phyloP scores from a whole-genome alignment of 83 land plant species.

The Thuja plicata region DNA sequence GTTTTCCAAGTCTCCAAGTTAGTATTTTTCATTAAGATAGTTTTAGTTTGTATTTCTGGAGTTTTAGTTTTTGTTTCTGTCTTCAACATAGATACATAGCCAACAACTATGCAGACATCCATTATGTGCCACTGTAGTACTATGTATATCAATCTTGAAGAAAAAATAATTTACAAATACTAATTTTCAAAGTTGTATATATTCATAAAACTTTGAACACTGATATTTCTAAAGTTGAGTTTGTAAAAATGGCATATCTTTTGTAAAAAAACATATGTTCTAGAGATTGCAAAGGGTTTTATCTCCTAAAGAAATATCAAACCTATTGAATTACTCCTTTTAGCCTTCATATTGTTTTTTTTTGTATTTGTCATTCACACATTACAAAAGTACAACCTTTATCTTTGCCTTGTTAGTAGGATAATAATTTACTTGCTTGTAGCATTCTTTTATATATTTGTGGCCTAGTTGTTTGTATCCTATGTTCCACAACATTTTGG shows the following conservation, averaged over 20 bases:
- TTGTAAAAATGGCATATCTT: background rate
- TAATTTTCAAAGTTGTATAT: background rate
- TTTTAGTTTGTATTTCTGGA: background rate
- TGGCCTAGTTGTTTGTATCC: too few relatives aligned
- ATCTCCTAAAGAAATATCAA: too few relatives aligned
- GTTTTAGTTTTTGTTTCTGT: background rate
- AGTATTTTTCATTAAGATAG: background rate
- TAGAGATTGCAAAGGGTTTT: too few relatives aligned
- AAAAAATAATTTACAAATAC: background rate
- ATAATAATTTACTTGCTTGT: too few relatives aligned
- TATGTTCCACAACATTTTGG: too few relatives aligned
- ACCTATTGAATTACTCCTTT: too few relatives aligned
- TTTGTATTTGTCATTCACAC: too few relatives aligned
- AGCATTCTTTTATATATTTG: too few relatives aligned
- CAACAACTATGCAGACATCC: background rate
- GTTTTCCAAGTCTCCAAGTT: background rate
- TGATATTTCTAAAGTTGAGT: background rate
- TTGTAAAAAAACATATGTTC: background rate
- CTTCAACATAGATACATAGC: background rate
- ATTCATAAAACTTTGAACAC: background rate
- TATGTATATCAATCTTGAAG: background rate
- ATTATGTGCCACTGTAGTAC: background rate
- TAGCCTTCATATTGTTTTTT: too few relatives aligned
- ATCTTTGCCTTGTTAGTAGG: too few relatives aligned
- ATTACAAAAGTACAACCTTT: too few relatives aligned